These are phyloP conservation scores for Kurtzmaniella quercitrusa DNA, from an alignment of 1,139 yeast species.

Conservation along the genomic window DNA sequence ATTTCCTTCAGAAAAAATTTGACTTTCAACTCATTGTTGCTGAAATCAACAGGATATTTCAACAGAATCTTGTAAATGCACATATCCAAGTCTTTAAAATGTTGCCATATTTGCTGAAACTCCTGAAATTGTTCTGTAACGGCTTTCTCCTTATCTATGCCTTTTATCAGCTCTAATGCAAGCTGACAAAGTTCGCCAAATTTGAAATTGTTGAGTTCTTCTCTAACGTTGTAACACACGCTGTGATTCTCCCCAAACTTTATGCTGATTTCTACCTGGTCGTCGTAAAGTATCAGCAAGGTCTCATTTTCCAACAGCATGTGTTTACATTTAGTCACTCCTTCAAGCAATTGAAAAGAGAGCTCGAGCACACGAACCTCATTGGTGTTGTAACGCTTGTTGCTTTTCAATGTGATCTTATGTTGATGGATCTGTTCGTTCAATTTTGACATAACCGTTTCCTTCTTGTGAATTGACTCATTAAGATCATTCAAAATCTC, in stretches of 20 bases:
- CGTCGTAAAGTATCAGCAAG: conserved; percentile 16
- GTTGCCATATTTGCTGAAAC: conserved; percentile 19
- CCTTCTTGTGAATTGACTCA: conserved; percentile 10
- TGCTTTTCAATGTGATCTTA: conserved; percentile 17
- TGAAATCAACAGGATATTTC: conserved; percentile 22
- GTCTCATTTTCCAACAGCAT: conserved; percentile 10
- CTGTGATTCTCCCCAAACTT: conserved; percentile 10
- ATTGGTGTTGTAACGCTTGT: conserved; percentile 20
- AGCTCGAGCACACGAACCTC: conserved; percentile 22
- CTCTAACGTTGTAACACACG: background rate
- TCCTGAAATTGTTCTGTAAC: conserved; percentile 12
- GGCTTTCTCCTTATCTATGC: conserved; percentile 10
- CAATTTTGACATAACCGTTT: conserved; percentile 16
- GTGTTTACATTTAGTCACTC: conserved; percentile 18
- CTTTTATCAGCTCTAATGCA: conserved; percentile 5
- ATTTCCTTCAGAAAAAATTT: conserved; percentile 2
- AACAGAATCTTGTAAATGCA: conserved; percentile 26
- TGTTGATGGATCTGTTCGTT: conserved; percentile 13
- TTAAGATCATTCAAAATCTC: conserved; percentile 13
- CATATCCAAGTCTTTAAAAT: conserved; percentile 20
- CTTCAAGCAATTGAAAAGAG: conserved; percentile 22
- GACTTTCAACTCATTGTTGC: conserved; percentile 6
- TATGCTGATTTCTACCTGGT: conserved; percentile 13
- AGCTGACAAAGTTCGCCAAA: conserved; percentile 6
- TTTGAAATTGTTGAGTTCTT: conserved; percentile 2